Percentiles rank a stretch among this genome's conserved stretches.
These are phyloP conservation scores for Diplocarpon rosae DNA, from an alignment of 2,329 filamentous ascomycete species.

Conservation along the genomic window DNA sequence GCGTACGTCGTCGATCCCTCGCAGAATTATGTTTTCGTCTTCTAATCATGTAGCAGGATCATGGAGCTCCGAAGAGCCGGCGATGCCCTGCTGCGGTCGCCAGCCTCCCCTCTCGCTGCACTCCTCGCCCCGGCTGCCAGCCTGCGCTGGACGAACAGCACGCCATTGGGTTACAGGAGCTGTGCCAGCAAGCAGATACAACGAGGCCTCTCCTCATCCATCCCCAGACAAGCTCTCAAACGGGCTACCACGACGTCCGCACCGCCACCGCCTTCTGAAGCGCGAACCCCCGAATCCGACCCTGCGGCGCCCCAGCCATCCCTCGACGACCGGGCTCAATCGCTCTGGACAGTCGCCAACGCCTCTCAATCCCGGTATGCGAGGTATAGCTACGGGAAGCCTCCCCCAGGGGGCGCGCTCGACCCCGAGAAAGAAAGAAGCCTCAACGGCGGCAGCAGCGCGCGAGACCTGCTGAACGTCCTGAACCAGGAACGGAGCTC, in stretches of 20 bases:
- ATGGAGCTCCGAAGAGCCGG: conserved; percentile 29
- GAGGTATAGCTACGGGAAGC: background rate
- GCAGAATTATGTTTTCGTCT: conserved; percentile 4
- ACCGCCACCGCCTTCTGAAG: background rate
- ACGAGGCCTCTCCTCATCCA: background rate
- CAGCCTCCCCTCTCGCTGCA: conserved; percentile 18
- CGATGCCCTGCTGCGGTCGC: conserved; percentile 25
- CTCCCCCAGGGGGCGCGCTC: background rate
- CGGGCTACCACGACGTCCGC: conserved; percentile 2
- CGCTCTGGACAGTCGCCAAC: conserved; percentile 2
- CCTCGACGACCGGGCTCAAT: background rate
- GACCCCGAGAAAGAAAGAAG: background rate
- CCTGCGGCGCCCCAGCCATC: background rate
- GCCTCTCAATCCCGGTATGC: background rate
- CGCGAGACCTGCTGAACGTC: background rate
- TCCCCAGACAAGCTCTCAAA: background rate
- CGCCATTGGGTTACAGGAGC: conserved; percentile 11
- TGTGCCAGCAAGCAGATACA: conserved; percentile 1
- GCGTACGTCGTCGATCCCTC: conserved; percentile 13
- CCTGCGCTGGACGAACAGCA: conserved; percentile 11
- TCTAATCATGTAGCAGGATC: conserved; percentile 10
- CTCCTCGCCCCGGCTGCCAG: conserved; percentile 22
- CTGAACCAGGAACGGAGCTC: background rate
- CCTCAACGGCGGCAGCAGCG: conserved; percentile 1
- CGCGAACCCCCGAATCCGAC: background rate